phyloP scores from a whole-genome alignment of 176 grass and related monocot species.

The Bothriochloa decipiens region DNA sequence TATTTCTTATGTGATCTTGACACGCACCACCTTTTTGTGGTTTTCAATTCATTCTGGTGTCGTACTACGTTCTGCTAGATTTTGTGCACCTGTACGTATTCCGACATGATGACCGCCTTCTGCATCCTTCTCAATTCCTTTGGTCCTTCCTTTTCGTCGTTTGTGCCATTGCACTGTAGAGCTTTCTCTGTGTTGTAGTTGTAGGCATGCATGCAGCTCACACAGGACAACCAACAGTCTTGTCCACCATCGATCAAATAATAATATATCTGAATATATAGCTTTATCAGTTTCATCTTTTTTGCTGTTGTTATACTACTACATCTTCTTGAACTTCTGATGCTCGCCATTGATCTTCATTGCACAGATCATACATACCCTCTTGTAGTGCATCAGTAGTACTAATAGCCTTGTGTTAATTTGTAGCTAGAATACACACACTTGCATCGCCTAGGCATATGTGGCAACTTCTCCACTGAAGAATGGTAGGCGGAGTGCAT shows the following conservation, averaged over 20 bases:
- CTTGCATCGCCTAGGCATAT: background rate
- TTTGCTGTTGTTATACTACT: background rate
- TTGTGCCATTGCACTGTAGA: constrained; percentile 19
- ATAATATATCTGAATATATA: background rate
- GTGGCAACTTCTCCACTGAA: constrained; percentile 25
- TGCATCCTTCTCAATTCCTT: background rate
- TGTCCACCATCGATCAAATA: background rate
- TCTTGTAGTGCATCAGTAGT: background rate
- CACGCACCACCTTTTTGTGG: background rate
- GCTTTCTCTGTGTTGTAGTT: constrained; percentile 7
- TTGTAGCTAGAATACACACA: background rate
- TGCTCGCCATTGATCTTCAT: background rate
- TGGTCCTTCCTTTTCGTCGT: background rate
- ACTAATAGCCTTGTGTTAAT: constrained; percentile 4
- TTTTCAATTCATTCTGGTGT: background rate
- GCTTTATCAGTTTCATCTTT: background rate
- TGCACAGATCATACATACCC: background rate
- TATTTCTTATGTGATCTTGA: background rate
- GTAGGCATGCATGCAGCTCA: constrained; percentile 7
- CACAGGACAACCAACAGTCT: constrained; percentile 11
- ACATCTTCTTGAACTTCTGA: constrained; percentile 6
- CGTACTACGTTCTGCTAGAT: constrained; percentile 3
- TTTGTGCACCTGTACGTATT: background rate
- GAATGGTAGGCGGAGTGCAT: constrained; percentile 2
- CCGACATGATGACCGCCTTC: constrained; percentile 1